Evolutionary conservation across 2,329 filamentous ascomycete genomes (phyloP).

Genomic region (Arthrobotrys entomopaga): DNA sequence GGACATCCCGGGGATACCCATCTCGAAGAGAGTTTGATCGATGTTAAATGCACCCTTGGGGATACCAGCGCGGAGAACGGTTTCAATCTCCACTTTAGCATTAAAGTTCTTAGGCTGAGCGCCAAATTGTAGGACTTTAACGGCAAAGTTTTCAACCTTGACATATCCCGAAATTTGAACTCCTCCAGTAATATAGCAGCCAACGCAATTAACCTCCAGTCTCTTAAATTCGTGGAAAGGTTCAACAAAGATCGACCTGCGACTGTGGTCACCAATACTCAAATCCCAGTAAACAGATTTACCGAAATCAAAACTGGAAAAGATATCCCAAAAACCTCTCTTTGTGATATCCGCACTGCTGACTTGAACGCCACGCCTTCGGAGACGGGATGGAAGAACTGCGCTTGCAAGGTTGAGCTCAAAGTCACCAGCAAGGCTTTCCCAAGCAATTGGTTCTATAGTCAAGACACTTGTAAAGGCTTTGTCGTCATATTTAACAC

Average conservation of each 20-base stretch:
- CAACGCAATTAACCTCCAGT: constrained; percentile 50
- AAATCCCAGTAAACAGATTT: constrained; percentile 53
- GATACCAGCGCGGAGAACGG: constrained; percentile 19
- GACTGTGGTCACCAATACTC: constrained; percentile 25
- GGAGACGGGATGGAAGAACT: constrained; percentile 13
- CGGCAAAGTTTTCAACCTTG: constrained; percentile 52
- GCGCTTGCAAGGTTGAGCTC: constrained; percentile 48
- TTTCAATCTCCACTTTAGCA: constrained; percentile 46
- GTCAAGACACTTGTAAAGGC: constrained; percentile 32
- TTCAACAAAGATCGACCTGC: constrained; percentile 19
- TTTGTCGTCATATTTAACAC: constrained; percentile 40
- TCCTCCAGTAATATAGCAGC: constrained; percentile 55
- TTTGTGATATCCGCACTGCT: constrained; percentile 32
- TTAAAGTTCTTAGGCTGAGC: constrained; percentile 50
- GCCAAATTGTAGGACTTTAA: constrained; percentile 43
- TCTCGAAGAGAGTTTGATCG: constrained; percentile 33
- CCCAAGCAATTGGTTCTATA: constrained; percentile 37
- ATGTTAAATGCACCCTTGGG: constrained; percentile 26
- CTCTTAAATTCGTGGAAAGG: constrained; percentile 29
- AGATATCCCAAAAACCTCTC: constrained; percentile 45
- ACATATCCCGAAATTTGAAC: constrained; percentile 54
- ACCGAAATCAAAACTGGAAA: constrained; percentile 34
- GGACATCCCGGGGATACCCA: constrained; percentile 54
- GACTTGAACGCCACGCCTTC: constrained; percentile 7
- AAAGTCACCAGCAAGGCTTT: constrained; percentile 42